These are phyloP conservation scores for Lophiotrema nucula DNA, from an alignment of 495 filamentous ascomycete species.

Conservation along the genomic window DNA sequence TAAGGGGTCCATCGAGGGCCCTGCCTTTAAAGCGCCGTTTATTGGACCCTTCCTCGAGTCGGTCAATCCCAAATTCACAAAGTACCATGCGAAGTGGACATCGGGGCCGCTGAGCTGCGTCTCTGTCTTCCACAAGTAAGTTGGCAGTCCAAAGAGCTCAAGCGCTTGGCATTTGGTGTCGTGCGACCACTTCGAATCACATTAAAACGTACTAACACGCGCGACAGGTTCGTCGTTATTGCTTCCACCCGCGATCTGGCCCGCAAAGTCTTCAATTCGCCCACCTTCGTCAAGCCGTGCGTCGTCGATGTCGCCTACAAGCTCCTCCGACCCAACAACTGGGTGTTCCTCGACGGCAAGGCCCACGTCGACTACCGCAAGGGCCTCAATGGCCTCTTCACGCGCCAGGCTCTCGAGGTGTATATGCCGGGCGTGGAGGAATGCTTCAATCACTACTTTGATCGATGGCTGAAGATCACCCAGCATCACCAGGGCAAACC, in stretches of 20 bases:
- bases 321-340: conserved; percentile 86
- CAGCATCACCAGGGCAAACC: conserved; percentile 64
- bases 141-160: too few species aligned
- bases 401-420: conserved; percentile 77
- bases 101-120: conserved; percentile 92
- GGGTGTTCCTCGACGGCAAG: conserved; percentile 97
- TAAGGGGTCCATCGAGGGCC: conserved; percentile 84
- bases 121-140: conserved; percentile 98
- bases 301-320: conserved; percentile 95
- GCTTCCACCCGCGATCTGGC: conserved; percentile 94
- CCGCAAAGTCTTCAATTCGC: conserved; percentile 96
- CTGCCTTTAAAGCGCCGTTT: conserved; percentile 83
- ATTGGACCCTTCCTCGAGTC: conserved; percentile 95
- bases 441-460: conserved; percentile 84
- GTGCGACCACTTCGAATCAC: too few species aligned
- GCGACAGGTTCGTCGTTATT: conserved; percentile 87
- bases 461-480: conserved; percentile 71
- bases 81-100: conserved; percentile 89
- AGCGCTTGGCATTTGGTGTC: too few species aligned
- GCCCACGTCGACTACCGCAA: conserved; percentile 96
- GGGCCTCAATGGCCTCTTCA: conserved; percentile 92
- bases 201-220: conserved; percentile 3
- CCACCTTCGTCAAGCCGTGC: conserved; percentile 88
- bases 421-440: conserved; percentile 94
- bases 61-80: conserved; percentile 84